Evolutionary conservation across 1,284 basidiomycete species (phyloP), one percentile per base, ranked within the genome.

Genomic region (Tylopilus microsporus): DNA sequence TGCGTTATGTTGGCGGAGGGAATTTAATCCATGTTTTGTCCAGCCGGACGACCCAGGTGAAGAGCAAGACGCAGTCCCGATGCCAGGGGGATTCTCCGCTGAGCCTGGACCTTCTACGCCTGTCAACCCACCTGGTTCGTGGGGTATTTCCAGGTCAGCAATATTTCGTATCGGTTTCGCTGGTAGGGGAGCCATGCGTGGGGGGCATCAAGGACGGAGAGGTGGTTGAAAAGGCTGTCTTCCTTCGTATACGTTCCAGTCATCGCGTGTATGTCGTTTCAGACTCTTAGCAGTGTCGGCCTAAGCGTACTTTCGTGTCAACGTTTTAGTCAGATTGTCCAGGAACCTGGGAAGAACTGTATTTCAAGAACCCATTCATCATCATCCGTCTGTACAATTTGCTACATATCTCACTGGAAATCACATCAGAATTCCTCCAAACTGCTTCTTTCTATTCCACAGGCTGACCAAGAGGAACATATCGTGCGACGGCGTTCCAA

Each of bases 161-260:
- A 16, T 66, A 41, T 68, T 70, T 56, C 70, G 70, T 53, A 53
- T 75, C 49, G 72, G 72, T 45, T 71, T 68, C 53, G 70, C 73
- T 53, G 72, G 72, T 18, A 65, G 72, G 60, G 69, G 73, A 21
- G 54, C 50, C 47, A 25, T 15, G 3, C 57, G 54, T 25, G 59
- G 69, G 21, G 41, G 52, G 30, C 55, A 41, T 41, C 54, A 25
- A 32, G 60, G 65, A 30, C 53, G 46, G 30, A 48, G 66, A 49
- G 59, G 62, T 25, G 2, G 39, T 52, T 69, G 58, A 71, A 52
- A 32, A 53, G 30, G 25, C 36, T 30, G 18, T n/a, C 41, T 42
- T 8, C 39, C 19, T 32, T 41, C 21, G 37, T 15, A 30, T 3
- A 34, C 49, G 48, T 34, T 48, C 42, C 51, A 18, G 46, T 25